Conservation (phyloP, 2,329 filamentous ascomycete genomes). For the Hortaea werneckii region DNA sequence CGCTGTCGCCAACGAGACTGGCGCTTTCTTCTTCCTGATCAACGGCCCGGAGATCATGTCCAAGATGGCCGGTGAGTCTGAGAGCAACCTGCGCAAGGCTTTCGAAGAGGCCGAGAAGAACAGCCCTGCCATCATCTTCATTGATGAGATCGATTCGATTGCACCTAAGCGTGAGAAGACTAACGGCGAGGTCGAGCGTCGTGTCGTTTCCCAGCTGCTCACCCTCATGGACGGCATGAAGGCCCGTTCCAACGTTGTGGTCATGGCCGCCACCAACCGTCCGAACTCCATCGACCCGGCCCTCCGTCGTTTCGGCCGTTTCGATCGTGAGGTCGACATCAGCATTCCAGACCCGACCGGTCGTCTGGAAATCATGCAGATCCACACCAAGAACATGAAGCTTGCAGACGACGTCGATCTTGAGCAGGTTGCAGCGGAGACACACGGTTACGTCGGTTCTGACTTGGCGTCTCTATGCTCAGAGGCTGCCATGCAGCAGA, state of each 20-base stretch:
- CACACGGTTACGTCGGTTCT: slow-evolving; percentile 97
- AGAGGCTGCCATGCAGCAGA: slow-evolving; percentile 99
- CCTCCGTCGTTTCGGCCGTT: slow-evolving; percentile 93
- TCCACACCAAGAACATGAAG: slow-evolving; percentile 99
- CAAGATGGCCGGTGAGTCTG: slow-evolving; percentile 99
- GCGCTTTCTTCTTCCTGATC: slow-evolving; percentile 98
- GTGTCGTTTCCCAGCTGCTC: slow-evolving; percentile 91
- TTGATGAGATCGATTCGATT: slow-evolving; percentile 98
- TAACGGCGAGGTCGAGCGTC: slow-evolving; percentile 95
- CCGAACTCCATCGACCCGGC: slow-evolving; percentile 98
- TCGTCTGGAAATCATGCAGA: slow-evolving; percentile 96
- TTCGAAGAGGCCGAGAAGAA: slow-evolving; percentile 99
- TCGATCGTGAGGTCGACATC: slow-evolving; percentile 98
- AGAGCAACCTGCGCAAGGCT: slow-evolving; percentile 96
- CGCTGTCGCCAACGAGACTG: slow-evolving; percentile 96
- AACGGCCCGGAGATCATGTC: slow-evolving; percentile 99
- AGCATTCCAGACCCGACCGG: slow-evolving; percentile 96
- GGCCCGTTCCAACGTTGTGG: slow-evolving; percentile 93
- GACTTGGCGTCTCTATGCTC: slow-evolving; percentile 98
- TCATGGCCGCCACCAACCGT: slow-evolving; percentile 98
- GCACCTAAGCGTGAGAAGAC: slow-evolving; percentile 99
- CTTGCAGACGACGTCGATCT: slow-evolving; percentile 92
- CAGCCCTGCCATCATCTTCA: slow-evolving; percentile 98
- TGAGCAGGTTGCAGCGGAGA: slow-evolving; percentile 92
- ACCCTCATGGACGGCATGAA: slow-evolving; percentile 99